Percentiles rank a stretch among this genome's conserved stretches.
Conservation (phyloP, 495 filamentous ascomycete genomes). For the Aspergillus bridgeri region DNA sequence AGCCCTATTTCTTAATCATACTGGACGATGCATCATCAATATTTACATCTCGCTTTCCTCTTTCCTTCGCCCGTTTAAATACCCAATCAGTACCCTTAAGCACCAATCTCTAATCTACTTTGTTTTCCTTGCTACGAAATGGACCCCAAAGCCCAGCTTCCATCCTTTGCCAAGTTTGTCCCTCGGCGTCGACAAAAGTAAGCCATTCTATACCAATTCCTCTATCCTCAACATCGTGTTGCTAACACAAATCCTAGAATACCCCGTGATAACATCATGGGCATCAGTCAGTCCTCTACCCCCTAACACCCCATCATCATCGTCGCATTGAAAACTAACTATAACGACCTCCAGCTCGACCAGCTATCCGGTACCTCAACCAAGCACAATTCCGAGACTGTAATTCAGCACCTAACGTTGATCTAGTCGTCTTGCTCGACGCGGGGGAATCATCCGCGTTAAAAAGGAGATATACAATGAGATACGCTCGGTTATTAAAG, state of each 20-base stretch:
- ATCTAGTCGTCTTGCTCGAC: constrained; percentile 74
- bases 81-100: not conserved
- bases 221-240: not conserved
- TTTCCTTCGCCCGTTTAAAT: too few relatives aligned
- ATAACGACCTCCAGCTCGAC: constrained; percentile 48
- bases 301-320: not conserved
- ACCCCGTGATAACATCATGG: constrained; percentile 57
- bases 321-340: not conserved
- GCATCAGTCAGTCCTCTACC: constrained; percentile 55
- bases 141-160: too few relatives aligned
- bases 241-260: constrained; percentile 45
- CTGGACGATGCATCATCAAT: too few relatives aligned
- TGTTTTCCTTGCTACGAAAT: too few relatives aligned
- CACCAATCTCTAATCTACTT: constrained; percentile 60
- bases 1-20: too few relatives aligned
- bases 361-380: constrained; percentile 56
- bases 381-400: not conserved
- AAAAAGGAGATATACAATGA: constrained; percentile 69
- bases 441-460: constrained; percentile 76
- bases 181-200: too few relatives aligned
- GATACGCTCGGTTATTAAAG: constrained; percentile 50
- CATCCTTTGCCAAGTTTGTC: too few relatives aligned
- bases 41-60: too few relatives aligned
- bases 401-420: too few relatives aligned
- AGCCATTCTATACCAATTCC: not conserved